phyloP scores from a whole-genome alignment of 495 filamentous ascomycete species.

The Tuber borchii region DNA sequence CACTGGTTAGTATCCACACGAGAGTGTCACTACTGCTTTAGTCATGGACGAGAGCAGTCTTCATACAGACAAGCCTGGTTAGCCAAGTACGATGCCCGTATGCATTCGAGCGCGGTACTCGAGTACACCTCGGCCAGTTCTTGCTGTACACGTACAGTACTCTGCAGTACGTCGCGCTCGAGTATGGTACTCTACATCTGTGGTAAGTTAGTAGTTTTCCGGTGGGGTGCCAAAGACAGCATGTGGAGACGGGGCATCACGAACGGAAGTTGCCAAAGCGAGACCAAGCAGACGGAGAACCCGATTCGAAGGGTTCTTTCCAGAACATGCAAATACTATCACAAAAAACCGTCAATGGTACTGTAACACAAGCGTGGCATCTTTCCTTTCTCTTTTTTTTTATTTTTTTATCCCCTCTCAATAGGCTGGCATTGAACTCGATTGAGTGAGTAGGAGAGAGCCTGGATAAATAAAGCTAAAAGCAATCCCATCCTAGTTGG shows the following conservation, averaged over 20 bases:
- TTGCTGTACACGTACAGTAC: too few species aligned
- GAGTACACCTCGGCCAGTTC: background rate
- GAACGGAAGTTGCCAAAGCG: conserved; percentile 9
- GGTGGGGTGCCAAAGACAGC: conserved; percentile 11
- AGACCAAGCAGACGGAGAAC: conserved; percentile 13
- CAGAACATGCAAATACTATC: conserved; percentile 26
- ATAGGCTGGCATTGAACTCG: too few species aligned
- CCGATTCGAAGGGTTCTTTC: conserved; percentile 25
- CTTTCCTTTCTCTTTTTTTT: conserved; percentile 1
- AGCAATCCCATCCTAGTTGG: too few species aligned
- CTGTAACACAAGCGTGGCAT: conserved; percentile 21
- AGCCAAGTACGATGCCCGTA: background rate
- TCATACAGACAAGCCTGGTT: background rate
- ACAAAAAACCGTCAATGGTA: conserved; percentile 7
- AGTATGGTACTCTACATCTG: background rate
- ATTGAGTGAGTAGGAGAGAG: too few species aligned
- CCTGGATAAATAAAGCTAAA: too few species aligned
- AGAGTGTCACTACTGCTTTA: background rate
- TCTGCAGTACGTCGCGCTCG: too few species aligned
- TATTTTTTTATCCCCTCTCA: too few species aligned
- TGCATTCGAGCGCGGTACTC: background rate
- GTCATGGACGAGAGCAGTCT: background rate
- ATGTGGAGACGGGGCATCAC: conserved; percentile 26
- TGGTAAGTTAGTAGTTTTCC: background rate
- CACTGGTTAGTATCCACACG: background rate